These are phyloP conservation scores for Melampsora americana DNA, from an alignment of 1,284 basidiomycete species.

Conservation along the genomic window DNA sequence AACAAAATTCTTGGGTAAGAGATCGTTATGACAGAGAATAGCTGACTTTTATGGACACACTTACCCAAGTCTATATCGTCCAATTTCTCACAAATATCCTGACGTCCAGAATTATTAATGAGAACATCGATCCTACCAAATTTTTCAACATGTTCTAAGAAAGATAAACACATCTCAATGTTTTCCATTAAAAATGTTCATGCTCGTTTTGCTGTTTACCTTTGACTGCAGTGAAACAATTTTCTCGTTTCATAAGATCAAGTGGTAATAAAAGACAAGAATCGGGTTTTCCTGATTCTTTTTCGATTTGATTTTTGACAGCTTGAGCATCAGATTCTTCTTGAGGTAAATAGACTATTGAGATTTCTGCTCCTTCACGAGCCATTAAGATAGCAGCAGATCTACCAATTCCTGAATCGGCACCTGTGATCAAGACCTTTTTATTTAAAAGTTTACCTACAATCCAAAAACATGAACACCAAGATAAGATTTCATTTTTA, in stretches of 20 bases:
- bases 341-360: conserved; percentile 64
- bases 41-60: neutral
- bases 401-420: conserved; percentile 65
- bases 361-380: conserved; percentile 66
- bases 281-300: conserved; percentile 52
- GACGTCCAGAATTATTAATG: conserved; percentile 67
- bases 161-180: neutral
- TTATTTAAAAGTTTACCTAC: conserved; percentile 62
- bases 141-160: conserved; percentile 58
- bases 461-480: conserved; percentile 48
- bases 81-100: conserved; percentile 58
- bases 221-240: conserved; percentile 30
- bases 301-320: conserved; percentile 58
- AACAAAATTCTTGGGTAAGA: neutral
- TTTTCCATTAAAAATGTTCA: neutral
- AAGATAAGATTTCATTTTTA: too few species aligned
- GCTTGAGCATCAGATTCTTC: conserved; percentile 62
- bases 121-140: conserved; percentile 61
- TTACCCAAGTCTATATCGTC: conserved; percentile 59
- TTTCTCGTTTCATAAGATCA: conserved; percentile 55
- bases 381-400: conserved; percentile 64
- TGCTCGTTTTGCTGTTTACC: conserved; percentile 38
- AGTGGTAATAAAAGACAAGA: conserved; percentile 58
- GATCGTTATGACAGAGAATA: neutral
- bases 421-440: conserved; percentile 63